Conservation (phyloP, 805 yeast species). For the Candida saitoana region DNA sequence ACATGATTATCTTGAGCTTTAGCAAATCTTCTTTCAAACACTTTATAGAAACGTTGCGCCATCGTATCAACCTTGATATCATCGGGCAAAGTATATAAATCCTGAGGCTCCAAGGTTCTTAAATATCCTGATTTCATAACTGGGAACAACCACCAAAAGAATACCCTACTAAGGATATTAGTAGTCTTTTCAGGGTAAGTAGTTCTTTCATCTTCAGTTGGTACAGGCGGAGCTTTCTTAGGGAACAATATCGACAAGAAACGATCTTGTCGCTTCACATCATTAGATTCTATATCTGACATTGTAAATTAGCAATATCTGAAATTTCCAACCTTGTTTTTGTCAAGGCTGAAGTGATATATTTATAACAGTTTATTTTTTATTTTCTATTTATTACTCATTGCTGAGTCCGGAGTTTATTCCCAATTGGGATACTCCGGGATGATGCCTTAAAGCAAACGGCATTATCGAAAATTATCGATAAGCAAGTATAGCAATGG, state of each 20-base stretch:
- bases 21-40: conserved; percentile 18
- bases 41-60: conserved; percentile 22
- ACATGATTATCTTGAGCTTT: conserved; percentile 21
- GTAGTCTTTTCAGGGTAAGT: conserved; percentile 41
- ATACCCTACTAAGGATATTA: conserved; percentile 37
- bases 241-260: conserved; percentile 30
- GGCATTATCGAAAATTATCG: background rate
- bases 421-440: background rate
- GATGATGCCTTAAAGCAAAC: background rate
- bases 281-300: conserved; percentile 8
- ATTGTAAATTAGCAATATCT: too few species aligned
- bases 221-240: conserved; percentile 49
- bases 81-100: conserved; percentile 43
- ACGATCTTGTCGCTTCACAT: conserved; percentile 26
- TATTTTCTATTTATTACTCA: too few species aligned
- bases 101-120: conserved; percentile 64
- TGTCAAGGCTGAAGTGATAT: too few species aligned
- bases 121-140: conserved; percentile 64
- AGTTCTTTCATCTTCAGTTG: conserved; percentile 46
- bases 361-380: too few species aligned
- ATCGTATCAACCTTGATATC: conserved; percentile 31
- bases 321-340: too few species aligned
- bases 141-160: conserved; percentile 69
- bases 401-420: background rate
- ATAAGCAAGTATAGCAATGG: too few species aligned